Evolutionary conservation across 2,329 filamentous ascomycete species (phyloP), one percentile per base, ranked within the genome.

Genomic region (Aspergillus tanneri): DNA sequence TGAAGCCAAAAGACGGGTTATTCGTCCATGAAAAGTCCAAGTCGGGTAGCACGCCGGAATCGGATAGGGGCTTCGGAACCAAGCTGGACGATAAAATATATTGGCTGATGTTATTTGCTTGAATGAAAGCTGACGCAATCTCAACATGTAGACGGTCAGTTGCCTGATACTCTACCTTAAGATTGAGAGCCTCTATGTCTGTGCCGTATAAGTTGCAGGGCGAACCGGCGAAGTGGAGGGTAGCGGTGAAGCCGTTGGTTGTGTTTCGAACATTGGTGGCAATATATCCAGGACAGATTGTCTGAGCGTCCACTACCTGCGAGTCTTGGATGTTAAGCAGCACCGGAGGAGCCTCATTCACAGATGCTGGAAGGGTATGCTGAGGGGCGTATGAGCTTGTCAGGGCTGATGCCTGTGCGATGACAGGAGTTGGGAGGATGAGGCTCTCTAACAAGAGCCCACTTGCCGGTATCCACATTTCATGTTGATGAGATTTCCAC

Each of bases 121-220:
- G 79, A 28, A 90, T 68, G 58, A 85, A 76, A 5, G 81, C 78
- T 1, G 87, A 87, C 14, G 77, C 73, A 46, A 95, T 89, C 57
- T 84, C 82, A 40, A 93, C 74, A 46, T 85, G 84, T 30, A 93
- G 67, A 1, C 87, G 78, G 56, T 88, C 80, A 12, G 71, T 68
- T 4, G 80, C 77, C 62, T 88, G 83, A 56, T 85, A 86, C 59
- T 85, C 80, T 10, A 93, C 84, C 3, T 81, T 78, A 24, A 95
- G 72, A 27, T 77, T 78, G 39, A 95, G 72, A 4, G 78, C 72
- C 18, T 84, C 76, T 22, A 95, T 73, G 62, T 95, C 90, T 6
- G 78, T 85, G 0, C 90, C 89, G 55, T 92, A 95, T 18, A 83
- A 80, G 66, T 92, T 87, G 73, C 89, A 84, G 22, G 79, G 64